These are phyloP conservation scores for Tricholoma sp. DNA, from an alignment of 768 basidiomycete genomes.

Conservation along the genomic window DNA sequence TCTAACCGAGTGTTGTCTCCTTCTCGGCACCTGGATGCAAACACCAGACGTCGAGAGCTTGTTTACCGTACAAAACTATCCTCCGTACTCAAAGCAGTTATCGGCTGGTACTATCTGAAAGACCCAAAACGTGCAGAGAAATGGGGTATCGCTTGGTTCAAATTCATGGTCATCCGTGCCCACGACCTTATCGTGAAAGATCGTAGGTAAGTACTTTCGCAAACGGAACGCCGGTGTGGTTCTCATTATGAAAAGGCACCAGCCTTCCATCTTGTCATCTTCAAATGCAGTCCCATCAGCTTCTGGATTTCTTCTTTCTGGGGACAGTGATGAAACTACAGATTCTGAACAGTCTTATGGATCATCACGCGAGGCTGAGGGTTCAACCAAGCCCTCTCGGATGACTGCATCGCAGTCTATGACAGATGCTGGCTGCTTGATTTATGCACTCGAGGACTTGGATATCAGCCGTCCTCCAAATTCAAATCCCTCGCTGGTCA, in stretches of 20 bases:
- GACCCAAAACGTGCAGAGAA: conserved; percentile 13
- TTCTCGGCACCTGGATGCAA: neutral
- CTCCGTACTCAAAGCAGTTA: conserved; percentile 14
- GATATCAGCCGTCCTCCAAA: neutral
- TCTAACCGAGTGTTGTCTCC: neutral
- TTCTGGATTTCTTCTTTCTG: neutral
- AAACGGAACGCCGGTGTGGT: neutral
- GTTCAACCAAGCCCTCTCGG: neutral
- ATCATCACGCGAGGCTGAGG: neutral
- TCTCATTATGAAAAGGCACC: neutral
- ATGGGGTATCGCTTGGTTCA: conserved; percentile 18
- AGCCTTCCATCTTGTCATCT: neutral
- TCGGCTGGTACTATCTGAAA: conserved; percentile 21
- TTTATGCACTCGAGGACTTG: neutral
- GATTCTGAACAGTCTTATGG: neutral
- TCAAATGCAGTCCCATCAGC: neutral
- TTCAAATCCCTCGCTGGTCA: neutral
- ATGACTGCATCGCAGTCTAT: neutral
- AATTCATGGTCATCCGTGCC: conserved; percentile 15
- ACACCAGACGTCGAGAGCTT: neutral
- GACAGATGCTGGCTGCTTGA: neutral
- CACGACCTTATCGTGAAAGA: conserved; percentile 12
- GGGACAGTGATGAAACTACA: neutral
- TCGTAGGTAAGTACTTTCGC: neutral
- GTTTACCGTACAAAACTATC: neutral